Base-by-base conservation (phyloP, 805 yeast species). In the Metahyphopichia silvanorum region DNA sequence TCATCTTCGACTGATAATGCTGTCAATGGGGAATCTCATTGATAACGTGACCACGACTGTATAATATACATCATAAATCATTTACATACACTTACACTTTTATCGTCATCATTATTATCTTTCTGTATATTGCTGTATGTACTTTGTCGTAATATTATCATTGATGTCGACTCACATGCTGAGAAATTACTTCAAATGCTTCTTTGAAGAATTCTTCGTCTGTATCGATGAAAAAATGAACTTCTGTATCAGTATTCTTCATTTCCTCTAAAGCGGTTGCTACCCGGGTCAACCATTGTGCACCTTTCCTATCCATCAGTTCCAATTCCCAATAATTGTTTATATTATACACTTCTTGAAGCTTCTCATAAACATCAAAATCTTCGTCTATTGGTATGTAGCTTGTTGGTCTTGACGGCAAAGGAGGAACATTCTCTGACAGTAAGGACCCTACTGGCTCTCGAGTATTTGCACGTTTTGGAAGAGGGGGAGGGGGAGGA, bases 301-400 rank as follows among this genome's bases (percentile, higher is more conserved):
- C 65, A 3, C 71, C 73, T 25, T 43, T 53, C 27, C 39, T 47
- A 39, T 67, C 73, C 25, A 49, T 46, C 24, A 59, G 64, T 34
- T 62, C 65, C 29, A 63, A 42, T 25, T 63, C 66, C 37, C 43
- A 44, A 22, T 44, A 51, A 21, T 50, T 46, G 10, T 51, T 53
- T 7, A 53, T 49, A 4, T 47, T 42, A 17, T 51, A 49, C 4
- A 56, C 35, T 18, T 49, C 43, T 27, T 47, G 43, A 16, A 64
- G 39, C 24, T 51, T 50, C 32, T 54, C 60, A 21, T 52, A 42
- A 6, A 46, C 46, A 25, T 39, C 39, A 4, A 39, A 36, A 16
- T 51, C 15, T 4, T 27, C 30, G 10, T 15, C 20, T n/a, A 13
- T 13, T 14, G 21, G 26, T 16, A 17, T 11, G 13, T 27, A 10